Percentiles rank a stretch among this genome's conserved stretches.
phyloP scores from a whole-genome alignment of 768 basidiomycete genomes.

The Boletus subcaerulescens region DNA sequence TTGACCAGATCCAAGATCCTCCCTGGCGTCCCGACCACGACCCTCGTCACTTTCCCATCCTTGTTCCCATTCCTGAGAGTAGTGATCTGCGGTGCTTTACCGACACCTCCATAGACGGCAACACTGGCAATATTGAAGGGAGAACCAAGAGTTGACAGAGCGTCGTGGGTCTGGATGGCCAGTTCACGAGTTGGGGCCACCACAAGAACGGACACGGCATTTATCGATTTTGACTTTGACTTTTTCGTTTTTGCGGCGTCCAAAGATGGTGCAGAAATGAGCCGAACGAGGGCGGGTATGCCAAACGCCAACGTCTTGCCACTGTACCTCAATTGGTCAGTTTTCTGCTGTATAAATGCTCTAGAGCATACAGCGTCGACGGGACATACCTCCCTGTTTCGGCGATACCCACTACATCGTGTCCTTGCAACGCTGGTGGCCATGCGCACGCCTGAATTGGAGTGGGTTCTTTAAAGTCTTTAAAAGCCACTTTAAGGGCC shows the following conservation, averaged over 20 bases:
- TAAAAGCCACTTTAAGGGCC: constrained; percentile 59
- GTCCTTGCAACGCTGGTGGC: constrained; percentile 79
- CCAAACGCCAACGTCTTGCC: constrained; percentile 98
- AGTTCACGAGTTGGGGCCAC: constrained; percentile 95
- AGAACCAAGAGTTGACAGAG: constrained; percentile 68
- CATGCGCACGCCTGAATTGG: constrained; percentile 96
- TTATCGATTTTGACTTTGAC: constrained; percentile 25
- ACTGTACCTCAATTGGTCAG: constrained; percentile 36
- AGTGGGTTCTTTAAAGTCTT: constrained; percentile 80
- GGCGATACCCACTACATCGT: constrained; percentile 93
- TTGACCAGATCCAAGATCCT: constrained; percentile 89
- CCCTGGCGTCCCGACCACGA: constrained; percentile 95
- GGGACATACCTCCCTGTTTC: constrained; percentile 82
- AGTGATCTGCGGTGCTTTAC: constrained; percentile 78
- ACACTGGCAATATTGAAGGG: constrained; percentile 76
- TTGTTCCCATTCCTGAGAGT: constrained; percentile 56
- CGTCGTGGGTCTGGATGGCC: constrained; percentile 91
- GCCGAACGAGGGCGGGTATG: constrained; percentile 76
- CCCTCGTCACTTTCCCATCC: constrained; percentile 54
- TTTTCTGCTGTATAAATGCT: background rate
- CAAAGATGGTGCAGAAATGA: constrained; percentile 41
- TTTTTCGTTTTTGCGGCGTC: constrained; percentile 25
- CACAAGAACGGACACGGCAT: constrained; percentile 63
- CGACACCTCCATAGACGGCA: constrained; percentile 93
- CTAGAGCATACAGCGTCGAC: background rate